These are phyloP conservation scores for Lepiota subincarnata DNA, from an alignment of 768 basidiomycete species.

Conservation along the genomic window DNA sequence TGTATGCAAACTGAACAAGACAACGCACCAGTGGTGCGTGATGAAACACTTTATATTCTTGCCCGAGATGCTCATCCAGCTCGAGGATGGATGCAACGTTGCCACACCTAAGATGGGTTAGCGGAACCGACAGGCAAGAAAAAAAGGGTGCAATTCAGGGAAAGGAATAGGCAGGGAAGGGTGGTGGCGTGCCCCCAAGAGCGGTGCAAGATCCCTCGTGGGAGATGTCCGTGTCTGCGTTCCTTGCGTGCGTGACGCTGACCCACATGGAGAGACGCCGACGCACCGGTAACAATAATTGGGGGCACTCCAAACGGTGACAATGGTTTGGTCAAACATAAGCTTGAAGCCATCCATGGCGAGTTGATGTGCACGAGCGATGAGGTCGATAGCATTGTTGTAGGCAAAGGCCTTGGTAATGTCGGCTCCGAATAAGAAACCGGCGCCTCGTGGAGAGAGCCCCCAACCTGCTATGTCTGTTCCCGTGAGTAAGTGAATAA, in stretches of 20 bases:
- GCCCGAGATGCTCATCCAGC: slow-evolving; percentile 87
- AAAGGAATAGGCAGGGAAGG: slow-evolving; percentile 9
- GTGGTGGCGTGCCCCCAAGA: neutral
- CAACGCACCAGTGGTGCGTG: slow-evolving; percentile 77
- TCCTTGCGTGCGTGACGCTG: neutral
- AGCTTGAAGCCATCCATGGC: slow-evolving; percentile 97
- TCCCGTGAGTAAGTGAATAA: neutral
- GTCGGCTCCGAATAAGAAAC: slow-evolving; percentile 91
- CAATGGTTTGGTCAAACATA: slow-evolving; percentile 94
- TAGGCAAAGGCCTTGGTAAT: slow-evolving; percentile 89
- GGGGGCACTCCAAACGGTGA: slow-evolving; percentile 97
- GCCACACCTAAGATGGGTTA: slow-evolving; percentile 61
- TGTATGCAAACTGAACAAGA: slow-evolving; percentile 6
- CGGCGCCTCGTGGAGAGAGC: slow-evolving; percentile 94
- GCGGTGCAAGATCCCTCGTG: slow-evolving; percentile 8
- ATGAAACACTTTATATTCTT: slow-evolving; percentile 94
- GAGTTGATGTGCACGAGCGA: slow-evolving; percentile 95
- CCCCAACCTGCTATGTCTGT: slow-evolving; percentile 93
- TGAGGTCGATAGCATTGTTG: slow-evolving; percentile 88
- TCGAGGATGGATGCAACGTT: slow-evolving; percentile 95
- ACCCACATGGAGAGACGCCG: slow-evolving; percentile 6
- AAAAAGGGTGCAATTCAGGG: slow-evolving; percentile 4
- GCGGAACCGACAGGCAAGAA: neutral
- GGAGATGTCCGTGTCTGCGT: neutral
- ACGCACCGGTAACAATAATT: slow-evolving; percentile 96